Evolutionary conservation across 1,284 basidiomycete genomes (phyloP), one percentile per base, ranked within the genome.

Genomic region (Cronartium quercuum): DNA sequence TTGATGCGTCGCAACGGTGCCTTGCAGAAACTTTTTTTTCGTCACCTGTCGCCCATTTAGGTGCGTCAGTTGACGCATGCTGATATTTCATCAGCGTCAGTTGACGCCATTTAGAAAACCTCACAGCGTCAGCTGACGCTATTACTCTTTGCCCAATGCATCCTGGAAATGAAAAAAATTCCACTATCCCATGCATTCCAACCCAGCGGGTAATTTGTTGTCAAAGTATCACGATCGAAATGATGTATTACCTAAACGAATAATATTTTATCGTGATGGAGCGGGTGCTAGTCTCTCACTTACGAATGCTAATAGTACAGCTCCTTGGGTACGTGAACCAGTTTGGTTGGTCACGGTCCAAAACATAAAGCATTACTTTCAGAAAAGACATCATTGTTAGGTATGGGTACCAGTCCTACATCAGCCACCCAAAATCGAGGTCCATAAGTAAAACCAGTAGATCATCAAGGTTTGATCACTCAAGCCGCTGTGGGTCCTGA

Each of bases 301-400:
- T 77, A 88, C 94, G 84, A 94, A 94, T 83, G 87, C 85, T 78
- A 88, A 88, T 71, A 94, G 94, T 10, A 93, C 92, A 0, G 95
- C 95, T 0, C 95, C 95, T 4, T 98, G 95, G 95, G 80, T 79
- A n/a, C n/a, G n/a, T n/a, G n/a, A n/a, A n/a, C n/a, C n/a, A n/a
- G n/a, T n/a, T n/a, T n/a, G n/a, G n/a, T 6, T n/a, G 29, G 60
- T 60, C 34, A 40, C 1, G 41, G n/a, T 3, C 15, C 0, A 21
- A 29, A 29, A 34, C 40, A n/a, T 34, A 35, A 47, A 60, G 18
- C 58, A 51, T 34, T n/a, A 6, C 29, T 55, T 21, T 55, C 18
- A 13, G 51, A 55, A 55, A 55, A 55, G 29, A 55, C 51, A 21
- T 55, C 15, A 55, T 55, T 55, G 29, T 55, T n/a, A 55, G 4